Conservation (phyloP, 1,284 basidiomycete genomes). For the Cutaneotrichosporon arboriforme region DNA sequence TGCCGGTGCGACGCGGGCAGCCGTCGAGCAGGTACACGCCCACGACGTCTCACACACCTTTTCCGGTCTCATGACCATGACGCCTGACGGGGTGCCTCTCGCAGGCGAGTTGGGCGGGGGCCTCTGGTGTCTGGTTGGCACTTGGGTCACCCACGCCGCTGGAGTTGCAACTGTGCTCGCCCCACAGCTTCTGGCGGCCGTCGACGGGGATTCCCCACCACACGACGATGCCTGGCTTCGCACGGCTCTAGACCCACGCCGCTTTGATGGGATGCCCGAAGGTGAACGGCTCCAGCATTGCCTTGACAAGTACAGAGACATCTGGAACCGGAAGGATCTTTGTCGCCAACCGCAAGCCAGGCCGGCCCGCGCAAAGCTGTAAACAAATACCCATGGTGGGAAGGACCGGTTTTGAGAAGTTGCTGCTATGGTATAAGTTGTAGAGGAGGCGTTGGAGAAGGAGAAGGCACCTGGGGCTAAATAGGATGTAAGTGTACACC, state of each 20-base stretch:
- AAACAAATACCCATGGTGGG: too few species aligned
- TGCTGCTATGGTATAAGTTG: too few species aligned
- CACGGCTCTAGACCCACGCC: conserved; percentile 20
- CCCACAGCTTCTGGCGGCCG: conserved; percentile 12
- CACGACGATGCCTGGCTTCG: conserved; percentile 11
- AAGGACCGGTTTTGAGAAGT: too few species aligned
- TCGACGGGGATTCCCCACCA: background rate
- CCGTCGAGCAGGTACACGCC: background rate
- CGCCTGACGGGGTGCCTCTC: conserved; percentile 28
- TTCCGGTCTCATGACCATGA: conserved; percentile 29
- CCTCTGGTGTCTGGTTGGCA: conserved; percentile 22
- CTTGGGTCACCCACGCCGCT: conserved; percentile 32
- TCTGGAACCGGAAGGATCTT: conserved; percentile 23
- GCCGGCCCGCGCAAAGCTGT: background rate
- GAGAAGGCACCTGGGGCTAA: too few species aligned
- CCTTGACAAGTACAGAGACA: conserved; percentile 26
- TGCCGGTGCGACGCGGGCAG: background rate
- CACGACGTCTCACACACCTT: conserved; percentile 12
- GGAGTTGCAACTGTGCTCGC: conserved; percentile 23
- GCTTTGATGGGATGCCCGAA: conserved; percentile 28
- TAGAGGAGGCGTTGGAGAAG: too few species aligned
- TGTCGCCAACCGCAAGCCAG: background rate
- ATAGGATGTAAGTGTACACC: too few species aligned
- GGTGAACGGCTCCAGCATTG: conserved; percentile 9
- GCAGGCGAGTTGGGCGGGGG: conserved; percentile 17